Conservation (phyloP, 495 filamentous ascomycete genomes). For the Xylaria acuta region DNA sequence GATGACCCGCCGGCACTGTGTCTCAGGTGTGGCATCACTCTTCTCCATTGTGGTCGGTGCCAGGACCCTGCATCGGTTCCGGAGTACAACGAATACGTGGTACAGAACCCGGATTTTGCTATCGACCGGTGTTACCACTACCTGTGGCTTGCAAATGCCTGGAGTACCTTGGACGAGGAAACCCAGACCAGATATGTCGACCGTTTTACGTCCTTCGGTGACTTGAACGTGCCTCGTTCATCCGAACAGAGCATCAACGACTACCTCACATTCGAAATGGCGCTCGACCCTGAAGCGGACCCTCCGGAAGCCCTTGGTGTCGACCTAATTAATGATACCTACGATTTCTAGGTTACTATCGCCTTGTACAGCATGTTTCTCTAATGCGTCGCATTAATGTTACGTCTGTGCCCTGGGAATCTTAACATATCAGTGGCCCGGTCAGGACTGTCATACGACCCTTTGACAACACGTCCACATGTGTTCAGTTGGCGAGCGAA, state of each 20-base stretch:
- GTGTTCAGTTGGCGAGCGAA: background rate
- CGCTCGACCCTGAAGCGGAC: constrained; percentile 26
- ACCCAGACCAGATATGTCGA: constrained; percentile 18
- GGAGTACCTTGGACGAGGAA: constrained; percentile 26
- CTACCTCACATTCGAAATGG: constrained; percentile 23
- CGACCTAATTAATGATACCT: constrained; percentile 26
- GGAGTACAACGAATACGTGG: constrained; percentile 36
- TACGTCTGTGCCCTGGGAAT: background rate
- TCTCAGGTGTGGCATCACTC: constrained; percentile 40
- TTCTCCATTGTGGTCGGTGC: constrained; percentile 38
- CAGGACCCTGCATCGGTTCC: constrained; percentile 37
- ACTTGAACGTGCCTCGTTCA: constrained; percentile 8
- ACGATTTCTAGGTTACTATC: constrained; percentile 1
- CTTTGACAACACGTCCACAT: background rate
- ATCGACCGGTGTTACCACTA: constrained; percentile 20
- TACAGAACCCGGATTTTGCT: constrained; percentile 28
- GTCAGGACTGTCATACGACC: background rate
- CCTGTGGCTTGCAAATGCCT: constrained; percentile 23
- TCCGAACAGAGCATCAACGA: constrained; percentile 21
- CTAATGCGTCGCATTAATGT: background rate
- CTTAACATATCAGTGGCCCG: background rate
- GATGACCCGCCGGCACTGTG: constrained; percentile 35
- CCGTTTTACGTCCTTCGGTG: constrained; percentile 25
- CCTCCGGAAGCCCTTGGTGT: constrained; percentile 31
- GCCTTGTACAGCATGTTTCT: background rate